phyloP scores from a whole-genome alignment of 1,139 yeast species.

The Kodamaea sp. region DNA sequence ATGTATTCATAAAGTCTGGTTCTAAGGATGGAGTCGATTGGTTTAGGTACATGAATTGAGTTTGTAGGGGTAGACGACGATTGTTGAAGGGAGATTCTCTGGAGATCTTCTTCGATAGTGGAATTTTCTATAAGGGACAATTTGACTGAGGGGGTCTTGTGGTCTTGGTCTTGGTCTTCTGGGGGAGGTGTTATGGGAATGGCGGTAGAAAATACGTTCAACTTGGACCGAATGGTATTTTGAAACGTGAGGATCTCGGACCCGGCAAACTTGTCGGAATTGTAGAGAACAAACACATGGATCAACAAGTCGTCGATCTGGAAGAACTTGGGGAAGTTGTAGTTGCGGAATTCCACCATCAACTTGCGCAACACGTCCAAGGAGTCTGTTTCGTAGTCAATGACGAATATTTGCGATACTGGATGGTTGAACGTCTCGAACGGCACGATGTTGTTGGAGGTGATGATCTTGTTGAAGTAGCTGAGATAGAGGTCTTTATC shows the following conservation, averaged over 20 bases:
- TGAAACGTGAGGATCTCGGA: slow-evolving; percentile 30
- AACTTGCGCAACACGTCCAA: slow-evolving; percentile 43
- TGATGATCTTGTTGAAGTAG: slow-evolving; percentile 59
- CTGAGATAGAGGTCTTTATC: slow-evolving; percentile 50
- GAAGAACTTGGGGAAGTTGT: slow-evolving; percentile 56
- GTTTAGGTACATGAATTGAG: slow-evolving; percentile 27
- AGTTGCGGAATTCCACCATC: slow-evolving; percentile 46
- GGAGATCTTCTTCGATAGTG: slow-evolving; percentile 58
- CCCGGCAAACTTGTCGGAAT: slow-evolving; percentile 20
- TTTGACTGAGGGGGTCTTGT: slow-evolving; percentile 15
- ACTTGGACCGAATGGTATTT: slow-evolving; percentile 23
- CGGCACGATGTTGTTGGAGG: slow-evolving; percentile 66
- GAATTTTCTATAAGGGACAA: slow-evolving; percentile 37
- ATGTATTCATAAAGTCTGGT: slow-evolving; percentile 54
- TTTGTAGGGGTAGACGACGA: slow-evolving; percentile 15
- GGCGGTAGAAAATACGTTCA: slow-evolving; percentile 31
- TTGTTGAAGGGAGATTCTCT: slow-evolving; percentile 34
- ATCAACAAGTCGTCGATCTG: slow-evolving; percentile 58
- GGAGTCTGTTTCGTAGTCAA: slow-evolving; percentile 52
- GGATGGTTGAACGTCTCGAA: slow-evolving; percentile 94
- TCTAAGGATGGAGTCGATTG: slow-evolving; percentile 43
- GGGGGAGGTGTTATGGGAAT: slow-evolving; percentile 22
- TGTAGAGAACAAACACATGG: slow-evolving; percentile 46
- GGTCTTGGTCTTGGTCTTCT: slow-evolving; percentile 5
- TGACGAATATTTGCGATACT: slow-evolving; percentile 69